These are phyloP conservation scores for Groenewaldozyma salmanticensis DNA, from an alignment of 805 yeast species.

Conservation along the genomic window DNA sequence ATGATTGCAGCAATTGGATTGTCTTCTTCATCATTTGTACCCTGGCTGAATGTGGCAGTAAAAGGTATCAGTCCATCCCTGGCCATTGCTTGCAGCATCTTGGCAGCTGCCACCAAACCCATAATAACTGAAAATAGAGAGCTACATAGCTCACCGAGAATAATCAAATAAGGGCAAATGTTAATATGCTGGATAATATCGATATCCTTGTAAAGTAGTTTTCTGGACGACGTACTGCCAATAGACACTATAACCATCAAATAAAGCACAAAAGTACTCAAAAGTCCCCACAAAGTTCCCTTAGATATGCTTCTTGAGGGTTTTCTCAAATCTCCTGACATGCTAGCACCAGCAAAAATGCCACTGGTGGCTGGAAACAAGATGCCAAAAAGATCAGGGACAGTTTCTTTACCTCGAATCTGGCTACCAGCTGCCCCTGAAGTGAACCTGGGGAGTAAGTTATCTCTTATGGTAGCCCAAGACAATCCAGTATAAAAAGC, in stretches of 20 bases:
- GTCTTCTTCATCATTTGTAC: conserved; percentile 37
- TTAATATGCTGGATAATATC: conserved; percentile 80
- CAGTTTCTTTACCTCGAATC: conserved; percentile 51
- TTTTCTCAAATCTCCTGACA: conserved; percentile 85
- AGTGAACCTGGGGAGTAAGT: conserved; percentile 73
- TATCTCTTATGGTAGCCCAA: conserved; percentile 54
- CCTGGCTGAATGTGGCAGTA: conserved; percentile 46
- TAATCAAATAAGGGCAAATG: conserved; percentile 53
- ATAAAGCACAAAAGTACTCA: conserved; percentile 69
- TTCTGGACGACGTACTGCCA: conserved; percentile 74
- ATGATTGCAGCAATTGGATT: conserved; percentile 54
- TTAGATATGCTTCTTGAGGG: conserved; percentile 87
- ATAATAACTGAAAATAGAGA: conserved; percentile 87
- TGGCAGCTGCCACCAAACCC: conserved; percentile 94
- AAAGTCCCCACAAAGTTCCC: conserved; percentile 84
- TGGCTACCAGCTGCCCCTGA: conserved; percentile 90
- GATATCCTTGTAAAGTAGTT: conserved; percentile 64
- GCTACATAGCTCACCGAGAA: conserved; percentile 87
- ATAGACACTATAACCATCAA: conserved; percentile 71
- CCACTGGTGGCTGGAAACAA: conserved; percentile 99
- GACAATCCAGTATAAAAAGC: conserved; percentile 61
- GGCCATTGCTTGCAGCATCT: conserved; percentile 83
- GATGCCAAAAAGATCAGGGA: conserved; percentile 82
- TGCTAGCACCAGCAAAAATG: conserved; percentile 95
- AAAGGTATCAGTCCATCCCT: conserved; percentile 85